phyloP scores from a whole-genome alignment of 768 basidiomycete species.

The Psilocybe sp. region DNA sequence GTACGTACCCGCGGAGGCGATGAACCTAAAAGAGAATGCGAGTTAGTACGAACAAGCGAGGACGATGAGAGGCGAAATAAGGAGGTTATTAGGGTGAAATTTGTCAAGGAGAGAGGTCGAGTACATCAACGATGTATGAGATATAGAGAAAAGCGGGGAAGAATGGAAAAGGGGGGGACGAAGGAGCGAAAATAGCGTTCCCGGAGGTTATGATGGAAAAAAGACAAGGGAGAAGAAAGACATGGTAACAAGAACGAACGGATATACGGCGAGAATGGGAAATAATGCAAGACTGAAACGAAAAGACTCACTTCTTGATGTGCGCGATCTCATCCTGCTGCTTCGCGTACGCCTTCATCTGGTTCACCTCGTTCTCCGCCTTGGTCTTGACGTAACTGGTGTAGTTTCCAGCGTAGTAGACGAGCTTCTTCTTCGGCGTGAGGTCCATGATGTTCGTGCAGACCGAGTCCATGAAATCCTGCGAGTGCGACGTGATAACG shows the following conservation, averaged over 20 bases:
- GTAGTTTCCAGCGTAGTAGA: conserved; percentile 96
- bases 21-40: conserved; percentile 59
- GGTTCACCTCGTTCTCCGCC: conserved; percentile 97
- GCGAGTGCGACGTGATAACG: conserved; percentile 96
- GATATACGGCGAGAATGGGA: too few relatives aligned
- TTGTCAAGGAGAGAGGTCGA: too few relatives aligned
- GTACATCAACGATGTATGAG: too few relatives aligned
- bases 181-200: too few relatives aligned
- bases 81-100: too few relatives aligned
- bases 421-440: conserved; percentile 85
- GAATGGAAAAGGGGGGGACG: too few relatives aligned
- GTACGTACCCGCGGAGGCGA: conserved; percentile 99
- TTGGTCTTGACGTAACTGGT: conserved; percentile 96
- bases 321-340: conserved; percentile 98
- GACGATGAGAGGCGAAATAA: too few relatives aligned
- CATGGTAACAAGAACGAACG: too few relatives aligned
- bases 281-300: background rate
- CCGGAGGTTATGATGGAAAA: too few relatives aligned
- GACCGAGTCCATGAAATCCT: conserved; percentile 97
- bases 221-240: too few relatives aligned
- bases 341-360: conserved; percentile 99
- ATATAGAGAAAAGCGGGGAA: too few relatives aligned
- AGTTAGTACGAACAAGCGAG: conserved; percentile 1
- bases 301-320: conserved; percentile 79
- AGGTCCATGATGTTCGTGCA: conserved; percentile 99